phyloP scores from a whole-genome alignment of 306 rosid species.

The Senna tora region DNA sequence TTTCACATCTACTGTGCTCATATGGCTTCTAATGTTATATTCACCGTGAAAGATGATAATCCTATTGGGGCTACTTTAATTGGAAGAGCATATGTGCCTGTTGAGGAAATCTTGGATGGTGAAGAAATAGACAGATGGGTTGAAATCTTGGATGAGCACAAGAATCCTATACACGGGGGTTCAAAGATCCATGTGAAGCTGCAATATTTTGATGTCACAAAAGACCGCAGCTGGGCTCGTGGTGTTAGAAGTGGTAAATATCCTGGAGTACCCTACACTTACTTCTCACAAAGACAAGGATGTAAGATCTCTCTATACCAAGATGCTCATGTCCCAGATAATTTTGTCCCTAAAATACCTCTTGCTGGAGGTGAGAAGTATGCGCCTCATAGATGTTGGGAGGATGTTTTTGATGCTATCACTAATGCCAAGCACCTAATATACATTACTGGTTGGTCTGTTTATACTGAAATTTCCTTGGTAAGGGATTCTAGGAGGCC shows the following conservation, averaged over 20 bases:
- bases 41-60: slow-evolving; percentile 74
- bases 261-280: slow-evolving; percentile 85
- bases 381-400: slow-evolving; percentile 75
- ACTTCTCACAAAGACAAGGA: slow-evolving; percentile 64
- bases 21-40: slow-evolving; percentile 58
- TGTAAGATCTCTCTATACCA: slow-evolving; percentile 71
- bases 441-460: slow-evolving; percentile 84
- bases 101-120: slow-evolving; percentile 60
- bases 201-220: slow-evolving; percentile 62
- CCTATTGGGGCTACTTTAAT: slow-evolving; percentile 80
- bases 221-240: slow-evolving; percentile 59
- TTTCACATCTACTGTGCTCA: slow-evolving; percentile 81
- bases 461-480: slow-evolving; percentile 70
- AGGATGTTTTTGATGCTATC: slow-evolving; percentile 72
- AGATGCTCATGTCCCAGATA: slow-evolving; percentile 77
- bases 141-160: slow-evolving; percentile 55
- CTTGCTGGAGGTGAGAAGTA: slow-evolving; percentile 65
- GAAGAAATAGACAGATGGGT: slow-evolving; percentile 68
- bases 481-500: slow-evolving; percentile 76
- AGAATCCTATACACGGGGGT: slow-evolving; percentile 54
- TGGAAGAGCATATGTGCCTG: slow-evolving; percentile 76
- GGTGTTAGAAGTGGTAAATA: slow-evolving; percentile 64
- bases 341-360: slow-evolving; percentile 63
- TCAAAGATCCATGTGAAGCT: slow-evolving; percentile 75
- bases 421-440: slow-evolving; percentile 64